Base-by-base conservation (phyloP, 352 stramenopile species). In the Globisporangium spiculum region DNA sequence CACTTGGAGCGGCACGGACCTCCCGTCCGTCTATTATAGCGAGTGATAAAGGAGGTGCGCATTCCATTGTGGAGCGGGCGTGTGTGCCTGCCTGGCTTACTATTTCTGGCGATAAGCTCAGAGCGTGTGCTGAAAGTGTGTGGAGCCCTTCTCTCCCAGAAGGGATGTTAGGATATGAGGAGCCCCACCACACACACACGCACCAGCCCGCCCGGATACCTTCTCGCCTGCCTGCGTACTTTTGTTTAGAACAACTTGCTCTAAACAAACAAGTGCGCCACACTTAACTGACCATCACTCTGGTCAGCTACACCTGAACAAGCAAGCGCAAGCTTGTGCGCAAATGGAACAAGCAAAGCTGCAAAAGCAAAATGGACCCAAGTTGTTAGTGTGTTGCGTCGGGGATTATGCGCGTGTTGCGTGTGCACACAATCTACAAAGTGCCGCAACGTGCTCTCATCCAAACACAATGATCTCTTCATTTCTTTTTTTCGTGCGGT, bases 91-190 rank as follows among this genome's bases (percentile, higher is more conserved):
- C 44, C 12, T 24, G 12, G 26, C 36, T 30, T 62, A 36, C 56
- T 50, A 62, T 3, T 62, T 62, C 53, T 68, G 63, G 63, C 63
- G 53, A 68, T 63, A 68, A 63, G 63, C 63, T 56, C 63, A 62
- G 63, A 41, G 53, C 30, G 50, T 67, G 61, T 41, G 60, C 24
- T 41, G 32, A 18, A 38, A 46, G 9, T 36, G 55, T 61, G 9
- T 16, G 16, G 30, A 46, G 16, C 4, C 6, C 56, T 62, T 62
- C 56, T 62, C 32, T 62, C 32, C 56, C 56, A 62, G n/a, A 27
- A 2, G 7, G 48, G 20, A 27, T 20, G 48, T 55, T 55, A 12
- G 48, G n/a, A 55, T 27, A 24, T 55, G 48, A 55, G 48, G 30
- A 32, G 30, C 30, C 20, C n/a, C 41, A 20, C 12, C 36, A 44